Conservation (phyloP, 768 basidiomycete genomes). For the Gyrodon lividus region DNA sequence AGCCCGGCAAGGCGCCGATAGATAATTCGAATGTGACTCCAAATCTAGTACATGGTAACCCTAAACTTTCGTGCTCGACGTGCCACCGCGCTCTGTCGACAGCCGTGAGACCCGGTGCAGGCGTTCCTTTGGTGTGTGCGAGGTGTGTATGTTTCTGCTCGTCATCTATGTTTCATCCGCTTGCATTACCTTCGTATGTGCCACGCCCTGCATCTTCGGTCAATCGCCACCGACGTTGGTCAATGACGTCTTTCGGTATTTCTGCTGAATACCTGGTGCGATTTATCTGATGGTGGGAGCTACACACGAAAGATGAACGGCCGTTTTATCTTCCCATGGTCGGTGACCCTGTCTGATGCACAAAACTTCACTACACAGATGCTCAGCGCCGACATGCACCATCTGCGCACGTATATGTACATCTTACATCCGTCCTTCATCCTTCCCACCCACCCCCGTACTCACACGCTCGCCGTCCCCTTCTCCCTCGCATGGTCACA, state of each 20-base stretch:
- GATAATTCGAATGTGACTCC: conserved; percentile 20
- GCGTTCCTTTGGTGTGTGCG: conserved; percentile 15
- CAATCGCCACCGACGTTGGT: not conserved
- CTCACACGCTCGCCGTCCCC: conserved; percentile 35
- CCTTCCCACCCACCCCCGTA: conserved; percentile 37
- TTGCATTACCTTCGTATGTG: not conserved
- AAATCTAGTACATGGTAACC: not conserved
- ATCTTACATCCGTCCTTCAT: conserved; percentile 30
- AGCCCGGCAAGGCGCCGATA: conserved; percentile 12
- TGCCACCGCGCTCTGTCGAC: conserved; percentile 29
- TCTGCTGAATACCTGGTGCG: not conserved
- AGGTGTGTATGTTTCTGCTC: conserved; percentile 10
- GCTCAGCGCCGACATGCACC: conserved; percentile 32
- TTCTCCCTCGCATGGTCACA: conserved; percentile 6
- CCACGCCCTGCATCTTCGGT: not conserved
- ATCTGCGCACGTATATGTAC: conserved; percentile 40
- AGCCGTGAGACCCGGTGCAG: conserved; percentile 15
- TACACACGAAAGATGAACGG: not conserved
- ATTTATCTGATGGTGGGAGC: not conserved
- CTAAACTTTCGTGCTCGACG: conserved; percentile 28
- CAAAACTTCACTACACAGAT: conserved; percentile 19
- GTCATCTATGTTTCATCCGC: not conserved
- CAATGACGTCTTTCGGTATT: not conserved
- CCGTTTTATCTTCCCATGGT: not conserved
- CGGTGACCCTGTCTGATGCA: conserved; percentile 10